Evolutionary conservation across 371 early-diverging fungal species (phyloP).

Genomic region (Mortierella polycephala): DNA sequence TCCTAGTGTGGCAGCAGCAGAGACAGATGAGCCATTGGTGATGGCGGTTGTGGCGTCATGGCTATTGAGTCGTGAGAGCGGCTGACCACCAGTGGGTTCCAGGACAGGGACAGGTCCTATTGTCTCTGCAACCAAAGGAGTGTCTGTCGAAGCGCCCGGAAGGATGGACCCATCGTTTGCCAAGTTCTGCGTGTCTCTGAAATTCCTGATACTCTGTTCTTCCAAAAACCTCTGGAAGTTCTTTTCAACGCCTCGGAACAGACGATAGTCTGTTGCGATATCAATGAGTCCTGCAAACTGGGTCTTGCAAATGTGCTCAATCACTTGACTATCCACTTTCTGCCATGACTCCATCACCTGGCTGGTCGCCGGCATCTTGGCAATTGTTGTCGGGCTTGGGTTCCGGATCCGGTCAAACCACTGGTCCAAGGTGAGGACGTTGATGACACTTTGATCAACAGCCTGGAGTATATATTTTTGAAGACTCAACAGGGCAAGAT

Average conservation of each 20-base stretch:
- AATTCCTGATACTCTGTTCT: conserved; percentile 39
- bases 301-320: conserved; percentile 49
- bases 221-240: conserved; percentile 48
- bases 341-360: conserved; percentile 55
- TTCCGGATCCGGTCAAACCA: conserved; percentile 52
- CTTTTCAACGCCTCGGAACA: conserved; percentile 53
- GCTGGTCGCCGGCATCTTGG: conserved; percentile 41
- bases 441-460: conserved; percentile 15
- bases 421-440: conserved; percentile 34
- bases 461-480: conserved; percentile 45
- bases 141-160: background rate
- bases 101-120: background rate
- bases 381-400: conserved; percentile 40
- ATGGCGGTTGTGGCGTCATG: background rate
- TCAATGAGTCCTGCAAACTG: conserved; percentile 51
- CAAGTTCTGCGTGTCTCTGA: conserved; percentile 6
- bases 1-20: too few species aligned
- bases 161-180: background rate
- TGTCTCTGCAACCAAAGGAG: background rate
- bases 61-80: conserved; percentile 24
- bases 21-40: background rate
- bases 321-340: conserved; percentile 23
- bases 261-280: conserved; percentile 45
- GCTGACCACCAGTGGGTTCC: conserved; percentile 4
- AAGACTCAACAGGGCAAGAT: conserved; percentile 25